A percentile compares a stretch with the other conserved stretches of the same genome.
Evolutionary conservation across 169 alveolate genomes (phyloP).

Genomic region (Plasmodium adleri): DNA sequence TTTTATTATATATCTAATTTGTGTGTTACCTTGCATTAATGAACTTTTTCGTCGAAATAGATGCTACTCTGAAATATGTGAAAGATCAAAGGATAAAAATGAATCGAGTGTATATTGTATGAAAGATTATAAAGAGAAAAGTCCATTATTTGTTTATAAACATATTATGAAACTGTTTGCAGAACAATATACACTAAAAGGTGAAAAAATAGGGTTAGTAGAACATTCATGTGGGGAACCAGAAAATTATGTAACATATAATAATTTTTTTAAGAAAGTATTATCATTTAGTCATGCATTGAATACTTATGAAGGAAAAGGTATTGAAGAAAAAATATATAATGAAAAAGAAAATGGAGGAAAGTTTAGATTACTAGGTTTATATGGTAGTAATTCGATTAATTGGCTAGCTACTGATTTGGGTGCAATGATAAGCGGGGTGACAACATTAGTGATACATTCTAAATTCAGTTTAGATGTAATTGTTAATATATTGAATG

Average conservation of each 20-base stretch:
- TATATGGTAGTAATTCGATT: slow-evolving; percentile 34
- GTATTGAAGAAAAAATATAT: slow-evolving; percentile 2
- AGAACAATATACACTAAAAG: too few species aligned
- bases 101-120: too few species aligned
- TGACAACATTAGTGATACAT: slow-evolving; percentile 50
- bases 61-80: too few species aligned
- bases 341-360: slow-evolving; percentile 45
- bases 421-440: slow-evolving; percentile 18
- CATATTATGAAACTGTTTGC: too few species aligned
- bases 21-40: too few species aligned
- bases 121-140: too few species aligned
- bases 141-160: too few species aligned
- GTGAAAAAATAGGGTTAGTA: slow-evolving; percentile 1
- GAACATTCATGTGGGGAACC: slow-evolving; percentile 24
- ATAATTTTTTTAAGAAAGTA: neutral
- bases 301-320: slow-evolving; percentile 25
- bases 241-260: neutral
- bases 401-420: slow-evolving; percentile 56
- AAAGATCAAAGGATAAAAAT: too few species aligned
- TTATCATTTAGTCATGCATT: neutral
- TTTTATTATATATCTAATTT: too few species aligned
- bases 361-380: slow-evolving; percentile 18
- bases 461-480: slow-evolving; percentile 53
- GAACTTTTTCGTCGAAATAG: too few species aligned
- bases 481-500: slow-evolving; percentile 26